These are phyloP conservation scores for Ceratocystis papillata DNA, from an alignment of 2,329 filamentous ascomycete genomes.

Conservation along the genomic window DNA sequence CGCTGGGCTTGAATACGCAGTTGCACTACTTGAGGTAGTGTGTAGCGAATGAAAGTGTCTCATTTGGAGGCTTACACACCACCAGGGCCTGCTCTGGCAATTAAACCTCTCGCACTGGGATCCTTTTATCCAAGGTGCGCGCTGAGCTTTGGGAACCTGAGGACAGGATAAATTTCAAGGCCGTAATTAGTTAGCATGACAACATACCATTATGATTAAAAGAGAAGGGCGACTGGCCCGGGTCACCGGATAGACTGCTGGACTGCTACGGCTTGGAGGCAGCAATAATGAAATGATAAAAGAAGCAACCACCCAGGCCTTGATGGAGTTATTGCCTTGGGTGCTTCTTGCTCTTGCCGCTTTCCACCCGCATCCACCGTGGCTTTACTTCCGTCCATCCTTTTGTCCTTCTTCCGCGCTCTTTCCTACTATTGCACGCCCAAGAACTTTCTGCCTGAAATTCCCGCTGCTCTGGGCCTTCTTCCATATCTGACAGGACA, in stretches of 20 bases:
- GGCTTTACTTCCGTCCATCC: neutral
- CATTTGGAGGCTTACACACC: constrained; percentile 8
- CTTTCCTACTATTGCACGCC: neutral
- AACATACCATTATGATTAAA: neutral
- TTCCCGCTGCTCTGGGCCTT: neutral
- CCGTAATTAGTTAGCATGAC: neutral
- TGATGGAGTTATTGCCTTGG: neutral
- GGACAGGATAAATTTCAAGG: neutral
- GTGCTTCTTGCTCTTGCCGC: neutral
- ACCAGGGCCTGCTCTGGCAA: neutral
- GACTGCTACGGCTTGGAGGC: neutral
- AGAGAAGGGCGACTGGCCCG: neutral
- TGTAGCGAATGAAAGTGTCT: neutral
- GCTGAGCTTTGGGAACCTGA: neutral
- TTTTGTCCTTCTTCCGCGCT: neutral
- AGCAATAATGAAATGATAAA: neutral
- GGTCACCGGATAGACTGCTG: neutral
- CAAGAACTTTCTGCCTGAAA: neutral
- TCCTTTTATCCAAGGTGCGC: neutral
- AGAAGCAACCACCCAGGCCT: neutral
- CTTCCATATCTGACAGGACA: neutral
- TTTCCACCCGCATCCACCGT: neutral
- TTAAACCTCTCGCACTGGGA: neutral
- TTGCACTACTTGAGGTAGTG: neutral
- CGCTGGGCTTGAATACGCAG: neutral